Evolutionary conservation across 192 early-diverging fungal species (phyloP).

Genomic region (Coemansia sp.): DNA sequence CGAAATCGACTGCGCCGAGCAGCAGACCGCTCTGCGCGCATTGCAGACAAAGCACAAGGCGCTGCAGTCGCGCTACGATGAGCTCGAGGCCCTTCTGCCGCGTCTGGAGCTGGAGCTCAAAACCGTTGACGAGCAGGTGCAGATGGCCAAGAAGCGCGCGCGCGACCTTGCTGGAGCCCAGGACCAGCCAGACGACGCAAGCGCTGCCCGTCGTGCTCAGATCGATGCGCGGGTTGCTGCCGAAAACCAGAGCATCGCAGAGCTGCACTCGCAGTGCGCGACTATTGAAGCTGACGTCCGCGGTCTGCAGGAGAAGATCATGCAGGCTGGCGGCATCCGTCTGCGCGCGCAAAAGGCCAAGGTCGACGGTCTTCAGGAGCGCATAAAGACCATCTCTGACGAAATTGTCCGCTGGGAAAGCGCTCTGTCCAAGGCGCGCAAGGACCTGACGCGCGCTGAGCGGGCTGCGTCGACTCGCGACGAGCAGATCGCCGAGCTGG

Average conservation of each 20-base stretch:
- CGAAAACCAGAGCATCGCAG: conserved; percentile 48
- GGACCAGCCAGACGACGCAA: conserved; percentile 38
- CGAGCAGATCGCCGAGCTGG: conserved; percentile 63
- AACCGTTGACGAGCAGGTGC: conserved; percentile 63
- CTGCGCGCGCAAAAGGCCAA: conserved; percentile 83
- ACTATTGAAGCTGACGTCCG: conserved; percentile 78
- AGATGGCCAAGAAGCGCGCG: conserved; percentile 68
- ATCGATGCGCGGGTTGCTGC: conserved; percentile 52
- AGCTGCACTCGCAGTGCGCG: conserved; percentile 59
- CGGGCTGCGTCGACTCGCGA: conserved; percentile 65
- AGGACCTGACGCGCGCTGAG: conserved; percentile 70
- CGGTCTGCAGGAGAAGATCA: conserved; percentile 82
- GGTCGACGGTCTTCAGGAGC: conserved; percentile 76
- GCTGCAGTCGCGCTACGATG: conserved; percentile 57
- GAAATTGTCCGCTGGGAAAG: conserved; percentile 73
- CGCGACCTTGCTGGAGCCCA: conserved; percentile 37
- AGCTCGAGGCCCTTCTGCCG: conserved; percentile 62
- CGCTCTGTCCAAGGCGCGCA: conserved; percentile 72
- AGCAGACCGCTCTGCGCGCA: conserved; percentile 35
- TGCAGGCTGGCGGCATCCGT: conserved; percentile 86
- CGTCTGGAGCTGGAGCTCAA: conserved; percentile 75
- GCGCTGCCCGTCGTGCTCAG: conserved; percentile 36
- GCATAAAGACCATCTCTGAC: conserved; percentile 68
- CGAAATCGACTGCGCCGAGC: conserved; percentile 58
- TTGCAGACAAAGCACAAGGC: conserved; percentile 37